Evolutionary conservation across 208 protist species (phyloP), one percentile per base, ranked within the genome.

Genomic region (Leishmania lainsoni): DNA sequence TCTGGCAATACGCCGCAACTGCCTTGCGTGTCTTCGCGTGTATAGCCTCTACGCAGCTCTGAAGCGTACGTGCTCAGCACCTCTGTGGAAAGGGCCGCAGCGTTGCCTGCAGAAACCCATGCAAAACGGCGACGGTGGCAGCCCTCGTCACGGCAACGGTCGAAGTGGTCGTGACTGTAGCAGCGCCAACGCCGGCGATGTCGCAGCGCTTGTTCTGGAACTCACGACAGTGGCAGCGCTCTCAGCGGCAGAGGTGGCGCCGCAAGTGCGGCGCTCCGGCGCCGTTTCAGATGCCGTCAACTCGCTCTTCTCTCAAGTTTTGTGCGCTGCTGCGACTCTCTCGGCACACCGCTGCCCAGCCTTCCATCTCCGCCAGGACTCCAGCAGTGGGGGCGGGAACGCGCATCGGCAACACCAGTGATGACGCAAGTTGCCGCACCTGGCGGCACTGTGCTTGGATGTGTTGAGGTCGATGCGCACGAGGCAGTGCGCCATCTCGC

Each of bases 401-500:
- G 26, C 2, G n/a, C 22, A 32, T 52, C 2, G 45, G 39, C 69
- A 73, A 20, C 39, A 51, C 69, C 32, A 35, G 42, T 14, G 69
- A 32, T 52, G 69, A n/a, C 48, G 45, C 20, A 8, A 4, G 69
- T 39, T 35, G 45, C 26, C 45, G 26, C 14, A 29, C 72, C 51
- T 39, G 26, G 6, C 22, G 52, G 26, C 17, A 45, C 0, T 22
- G 29, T 48, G 0, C 51, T 75, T 4, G 29, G 29, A 29, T 29
- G 29, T 10, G 54, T 70, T 9, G 9, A 35, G 29, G 65, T 83
- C 1, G n/a, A 79, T 10, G 42, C 22, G 17, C 35, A 54, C 39
- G 63, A 17, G 2, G 80, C 76, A 20, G 42, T 83, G 29, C 26
- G 39, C 26, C 10, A 49, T 49, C 56, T 83, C 75, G 73, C 80